Conservation (phyloP, 169 alveolate species). For the Amoebophrya sp. region DNA sequence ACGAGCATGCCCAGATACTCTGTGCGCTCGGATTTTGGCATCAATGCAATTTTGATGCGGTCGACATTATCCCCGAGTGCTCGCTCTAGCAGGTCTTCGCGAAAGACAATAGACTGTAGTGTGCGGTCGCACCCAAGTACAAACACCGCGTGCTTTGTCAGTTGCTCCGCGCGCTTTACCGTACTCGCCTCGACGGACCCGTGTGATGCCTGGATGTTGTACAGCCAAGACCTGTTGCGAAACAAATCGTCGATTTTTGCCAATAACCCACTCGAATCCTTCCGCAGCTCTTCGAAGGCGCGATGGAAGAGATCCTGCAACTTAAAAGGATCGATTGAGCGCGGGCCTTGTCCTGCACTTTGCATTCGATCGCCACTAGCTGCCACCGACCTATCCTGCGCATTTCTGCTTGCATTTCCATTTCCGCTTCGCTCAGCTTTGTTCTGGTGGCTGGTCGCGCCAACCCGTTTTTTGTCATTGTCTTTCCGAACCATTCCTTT, state of each 20-base stretch:
- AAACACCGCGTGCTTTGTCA: not conserved
- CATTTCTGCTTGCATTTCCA: not conserved
- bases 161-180: not conserved
- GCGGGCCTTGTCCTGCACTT: not conserved
- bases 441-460: not conserved
- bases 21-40: not conserved
- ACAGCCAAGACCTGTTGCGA: not conserved
- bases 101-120: not conserved
- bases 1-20: not conserved
- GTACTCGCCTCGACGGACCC: constrained; percentile 21
- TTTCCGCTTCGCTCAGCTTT: not conserved
- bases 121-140: not conserved
- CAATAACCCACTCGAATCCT: not conserved
- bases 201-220: constrained; percentile 18
- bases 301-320: not conserved
- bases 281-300: not conserved
- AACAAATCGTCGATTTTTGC: not conserved
- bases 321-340: not conserved
- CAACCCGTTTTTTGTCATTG: not conserved
- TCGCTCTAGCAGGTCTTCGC: not conserved
- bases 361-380: not conserved
- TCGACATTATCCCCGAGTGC: not conserved
- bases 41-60: not conserved
- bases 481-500: not conserved
- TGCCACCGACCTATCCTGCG: not conserved